Percentiles rank a stretch among this genome's conserved stretches.
Conservation (phyloP, 305 asterid species). For the Plantago coronopus region DNA sequence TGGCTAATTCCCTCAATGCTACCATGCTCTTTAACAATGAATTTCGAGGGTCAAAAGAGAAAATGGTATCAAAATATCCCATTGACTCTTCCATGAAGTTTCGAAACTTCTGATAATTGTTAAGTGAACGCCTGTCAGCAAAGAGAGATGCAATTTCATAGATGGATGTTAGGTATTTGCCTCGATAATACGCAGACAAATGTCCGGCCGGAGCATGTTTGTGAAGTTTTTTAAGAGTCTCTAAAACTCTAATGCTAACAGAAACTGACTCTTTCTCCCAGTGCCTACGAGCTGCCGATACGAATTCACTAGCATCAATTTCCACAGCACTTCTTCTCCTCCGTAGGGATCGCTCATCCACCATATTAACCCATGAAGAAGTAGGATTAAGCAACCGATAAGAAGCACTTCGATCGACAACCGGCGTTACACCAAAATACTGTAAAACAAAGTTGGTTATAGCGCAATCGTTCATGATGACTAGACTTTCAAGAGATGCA, state of each 20-base stretch:
- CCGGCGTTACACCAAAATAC: conserved; percentile 52
- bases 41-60: conserved; percentile 40
- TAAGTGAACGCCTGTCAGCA: conserved; percentile 9
- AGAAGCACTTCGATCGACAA: conserved; percentile 20
- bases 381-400: conserved; percentile 39
- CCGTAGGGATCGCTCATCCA: conserved; percentile 23
- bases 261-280: conserved; percentile 40
- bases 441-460: conserved; percentile 30
- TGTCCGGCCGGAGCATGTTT: neutral
- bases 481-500: conserved; percentile 21
- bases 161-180: conserved; percentile 39
- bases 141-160: conserved; percentile 36
- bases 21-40: conserved; percentile 35
- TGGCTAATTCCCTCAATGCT: conserved; percentile 37
- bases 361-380: conserved; percentile 44
- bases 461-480: conserved; percentile 16
- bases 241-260: conserved; percentile 42
- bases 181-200: conserved; percentile 24
- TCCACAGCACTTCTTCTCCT: conserved; percentile 19
- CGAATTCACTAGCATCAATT: conserved; percentile 36
- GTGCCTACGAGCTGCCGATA: conserved; percentile 38
- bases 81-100: conserved; percentile 20
- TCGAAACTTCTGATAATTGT: conserved; percentile 17
- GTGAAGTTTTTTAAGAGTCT: conserved; percentile 36
- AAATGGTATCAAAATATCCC: conserved; percentile 33